phyloP scores from a whole-genome alignment of 106 monocot species.

The Dioscorea zingiberensis region DNA sequence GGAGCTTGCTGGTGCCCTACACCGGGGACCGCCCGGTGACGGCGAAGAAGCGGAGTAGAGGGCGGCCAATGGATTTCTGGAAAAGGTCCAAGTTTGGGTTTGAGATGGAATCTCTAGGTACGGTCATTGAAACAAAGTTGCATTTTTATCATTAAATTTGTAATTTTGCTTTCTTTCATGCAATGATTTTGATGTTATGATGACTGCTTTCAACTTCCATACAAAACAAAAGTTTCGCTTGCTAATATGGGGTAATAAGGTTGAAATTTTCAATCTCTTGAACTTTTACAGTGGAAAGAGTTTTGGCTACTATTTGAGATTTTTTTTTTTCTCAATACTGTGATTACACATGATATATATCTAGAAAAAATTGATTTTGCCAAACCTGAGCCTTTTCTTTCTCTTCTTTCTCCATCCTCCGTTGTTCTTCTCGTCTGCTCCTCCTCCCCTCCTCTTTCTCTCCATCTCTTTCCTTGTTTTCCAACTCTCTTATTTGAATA shows the following conservation, averaged over 20 bases:
- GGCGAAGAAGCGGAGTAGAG: conserved; percentile 52
- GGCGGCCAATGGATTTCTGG: conserved; percentile 48
- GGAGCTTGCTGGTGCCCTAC: conserved; percentile 50
- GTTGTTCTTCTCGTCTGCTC: too few species aligned
- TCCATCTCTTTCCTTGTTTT: too few species aligned
- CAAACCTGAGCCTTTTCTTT: too few species aligned
- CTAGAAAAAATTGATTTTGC: too few species aligned
- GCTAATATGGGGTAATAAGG: not conserved
- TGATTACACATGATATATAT: too few species aligned
- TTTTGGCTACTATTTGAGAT: too few species aligned
- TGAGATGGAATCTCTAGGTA: conserved; percentile 47
- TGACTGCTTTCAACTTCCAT: not conserved
- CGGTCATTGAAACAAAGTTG: not conserved
- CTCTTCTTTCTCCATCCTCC: too few species aligned
- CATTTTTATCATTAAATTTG: not conserved
- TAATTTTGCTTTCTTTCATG: not conserved
- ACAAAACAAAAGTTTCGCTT: not conserved
- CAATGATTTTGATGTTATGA: not conserved
- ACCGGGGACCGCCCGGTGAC: conserved; percentile 35
- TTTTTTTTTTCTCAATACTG: too few species aligned
- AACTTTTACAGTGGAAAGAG: too few species aligned
- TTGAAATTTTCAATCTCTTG: too few species aligned
- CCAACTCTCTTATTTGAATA: too few species aligned
- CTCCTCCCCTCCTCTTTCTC: too few species aligned
- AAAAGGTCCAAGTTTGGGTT: conserved; percentile 33